Evolutionary conservation across 169 alveolate species (phyloP).

Genomic region (Neospora caninum): DNA sequence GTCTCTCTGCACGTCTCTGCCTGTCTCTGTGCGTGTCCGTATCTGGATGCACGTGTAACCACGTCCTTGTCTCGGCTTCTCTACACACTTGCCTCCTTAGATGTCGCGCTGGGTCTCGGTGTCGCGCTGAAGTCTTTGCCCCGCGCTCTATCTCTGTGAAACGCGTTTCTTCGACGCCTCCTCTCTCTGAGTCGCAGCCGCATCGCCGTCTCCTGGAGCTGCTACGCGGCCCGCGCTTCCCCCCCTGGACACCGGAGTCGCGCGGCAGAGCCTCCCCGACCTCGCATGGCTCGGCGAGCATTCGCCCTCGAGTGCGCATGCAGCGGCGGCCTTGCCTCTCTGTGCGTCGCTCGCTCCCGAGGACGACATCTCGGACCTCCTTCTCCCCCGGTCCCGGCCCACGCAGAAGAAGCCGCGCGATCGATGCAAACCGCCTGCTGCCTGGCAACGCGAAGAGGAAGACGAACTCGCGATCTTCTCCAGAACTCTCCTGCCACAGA

Average conservation of each 20-base stretch:
- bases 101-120: too few species aligned
- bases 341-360: neutral
- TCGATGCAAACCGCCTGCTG: neutral
- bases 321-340: neutral
- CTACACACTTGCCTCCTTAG: too few species aligned
- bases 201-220: neutral
- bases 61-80: too few species aligned
- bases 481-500: neutral
- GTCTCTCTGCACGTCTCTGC: too few species aligned
- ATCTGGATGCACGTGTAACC: too few species aligned
- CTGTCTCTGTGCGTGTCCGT: too few species aligned
- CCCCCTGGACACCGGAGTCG: neutral
- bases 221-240: neutral
- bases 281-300: neutral
- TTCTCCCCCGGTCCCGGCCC: neutral
- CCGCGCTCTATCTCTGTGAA: too few species aligned
- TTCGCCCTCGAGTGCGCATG: neutral
- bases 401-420: neutral
- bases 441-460: neutral
- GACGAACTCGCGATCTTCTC: neutral
- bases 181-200: neutral
- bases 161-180: too few species aligned
- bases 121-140: too few species aligned
- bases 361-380: neutral
- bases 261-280: neutral